Evolutionary conservation across 257 asterid species (phyloP), one percentile per base, ranked within the genome.

Genomic region (Mentha longifolia): DNA sequence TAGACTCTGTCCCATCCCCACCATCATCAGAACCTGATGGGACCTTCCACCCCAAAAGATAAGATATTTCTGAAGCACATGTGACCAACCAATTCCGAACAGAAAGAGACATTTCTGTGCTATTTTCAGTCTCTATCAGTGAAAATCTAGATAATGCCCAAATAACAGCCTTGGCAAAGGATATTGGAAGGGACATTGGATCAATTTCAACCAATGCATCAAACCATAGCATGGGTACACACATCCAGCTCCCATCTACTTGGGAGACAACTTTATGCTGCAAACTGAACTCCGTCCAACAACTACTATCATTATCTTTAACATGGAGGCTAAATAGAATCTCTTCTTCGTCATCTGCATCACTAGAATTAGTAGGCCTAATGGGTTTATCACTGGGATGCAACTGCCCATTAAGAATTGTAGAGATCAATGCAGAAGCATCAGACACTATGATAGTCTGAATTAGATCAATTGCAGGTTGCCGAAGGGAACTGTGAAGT

Each of bases 201-300:
- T 89, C 96, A 49, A 84, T 83, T 78, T 91, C 97, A 81, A 88
- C 95, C 67, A 94, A 83, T 70, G 91, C 97, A 79, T 89, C 97
- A 82, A 82, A 88, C 99, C 99, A 94, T 85, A 94, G 81, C 97
- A 89, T 91, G 31, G 99, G 99, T 76, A 84, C 85, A 82, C 99
- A 94, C 96, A 94, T 85, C 99, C 99, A 94, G 68, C 75, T 85
- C 82, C 82, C 91, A 76, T 81, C 89, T 70, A 74, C 87, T 72
- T 81, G 84, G 39, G 92, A 85, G 65, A 84, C 79, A 30, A 81
- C 81, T 80, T 86, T 86, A 76, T 85, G 84, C 85, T 91, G 99
- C 80, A 84, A 65, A 76, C 30, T 80, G 76, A 89, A 91, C 72
- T 84, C 87, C 60, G 82, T 83, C 99, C 99, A 94, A 82, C 96